phyloP scores from a whole-genome alignment of 495 filamentous ascomycete species.

The Elaphomyces granulatus region DNA sequence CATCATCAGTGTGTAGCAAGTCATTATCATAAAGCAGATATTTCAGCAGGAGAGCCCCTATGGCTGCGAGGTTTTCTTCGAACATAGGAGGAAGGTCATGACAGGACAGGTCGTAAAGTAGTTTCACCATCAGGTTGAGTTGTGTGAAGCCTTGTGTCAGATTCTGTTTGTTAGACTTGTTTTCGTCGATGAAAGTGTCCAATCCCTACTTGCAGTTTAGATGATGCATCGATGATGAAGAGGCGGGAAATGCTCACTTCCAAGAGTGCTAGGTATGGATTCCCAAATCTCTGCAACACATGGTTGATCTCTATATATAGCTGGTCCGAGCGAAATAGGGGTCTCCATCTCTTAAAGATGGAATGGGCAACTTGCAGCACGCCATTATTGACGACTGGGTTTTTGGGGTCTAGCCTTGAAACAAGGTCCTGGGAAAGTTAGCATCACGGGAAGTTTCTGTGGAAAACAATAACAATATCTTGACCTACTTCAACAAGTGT shows the following conservation, averaged over 20 bases:
- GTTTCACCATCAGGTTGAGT: constrained; percentile 71
- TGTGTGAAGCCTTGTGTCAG: constrained; percentile 66
- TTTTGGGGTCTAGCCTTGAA: constrained; percentile 60
- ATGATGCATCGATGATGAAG: too few relatives aligned
- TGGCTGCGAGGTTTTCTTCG: constrained; percentile 62
- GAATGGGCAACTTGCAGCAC: constrained; percentile 95
- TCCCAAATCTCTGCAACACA: constrained; percentile 68
- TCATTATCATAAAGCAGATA: constrained; percentile 84
- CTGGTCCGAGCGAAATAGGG: constrained; percentile 77
- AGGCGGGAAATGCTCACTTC: constrained; percentile 39
- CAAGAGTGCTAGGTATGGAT: constrained; percentile 66
- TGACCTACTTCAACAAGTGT: constrained; percentile 61
- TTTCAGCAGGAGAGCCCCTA: constrained; percentile 72
- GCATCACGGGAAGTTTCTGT: too few relatives aligned
- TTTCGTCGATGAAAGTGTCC: constrained; percentile 61
- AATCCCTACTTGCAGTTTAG: constrained; percentile 43
- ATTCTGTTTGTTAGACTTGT: constrained; percentile 54
- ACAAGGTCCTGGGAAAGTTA: constrained; percentile 56
- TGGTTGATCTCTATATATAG: constrained; percentile 92
- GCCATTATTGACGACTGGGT: constrained; percentile 73
- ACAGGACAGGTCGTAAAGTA: constrained; percentile 90
- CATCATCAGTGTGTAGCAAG: constrained; percentile 65
- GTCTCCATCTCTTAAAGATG: constrained; percentile 93
- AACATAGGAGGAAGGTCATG: constrained; percentile 93
- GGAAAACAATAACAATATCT: not conserved